Conservation (phyloP, 108 stramenopile species). For the Stephanodiscus triporus region DNA sequence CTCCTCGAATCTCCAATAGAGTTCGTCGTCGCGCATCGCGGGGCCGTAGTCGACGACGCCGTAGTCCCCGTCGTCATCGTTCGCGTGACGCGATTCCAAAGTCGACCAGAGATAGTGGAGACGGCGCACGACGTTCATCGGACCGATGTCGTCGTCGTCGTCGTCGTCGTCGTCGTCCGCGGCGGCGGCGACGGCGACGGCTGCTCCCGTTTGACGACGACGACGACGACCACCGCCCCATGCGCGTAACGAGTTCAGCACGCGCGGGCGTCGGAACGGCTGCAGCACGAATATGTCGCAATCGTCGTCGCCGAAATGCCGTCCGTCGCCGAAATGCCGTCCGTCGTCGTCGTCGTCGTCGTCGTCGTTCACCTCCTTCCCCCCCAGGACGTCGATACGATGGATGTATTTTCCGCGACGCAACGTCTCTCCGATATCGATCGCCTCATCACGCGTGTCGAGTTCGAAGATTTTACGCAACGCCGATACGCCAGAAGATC, state of each 20-base stretch:
- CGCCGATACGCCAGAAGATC: conserved; percentile 34
- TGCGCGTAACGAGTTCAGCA: conserved; percentile 61
- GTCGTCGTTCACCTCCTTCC: no score
- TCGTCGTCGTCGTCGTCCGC: conserved; percentile 11
- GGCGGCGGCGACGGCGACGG: background rate
- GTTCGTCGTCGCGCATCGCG: conserved; percentile 19
- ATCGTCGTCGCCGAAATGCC: conserved; percentile 42
- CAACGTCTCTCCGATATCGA: no score
- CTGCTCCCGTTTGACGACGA: no score
- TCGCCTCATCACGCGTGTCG: conserved; percentile 19
- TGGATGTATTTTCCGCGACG: no score
- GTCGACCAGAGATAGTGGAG: conserved; percentile 33
- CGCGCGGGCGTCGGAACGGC: conserved; percentile 39
- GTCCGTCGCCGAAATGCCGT: conserved; percentile 42
- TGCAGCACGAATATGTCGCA: conserved; percentile 55
- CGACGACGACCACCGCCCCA: conserved; percentile 35
- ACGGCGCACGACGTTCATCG: conserved; percentile 34
- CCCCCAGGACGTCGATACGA: no score
- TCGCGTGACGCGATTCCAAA: conserved; percentile 33
- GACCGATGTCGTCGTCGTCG: background rate
- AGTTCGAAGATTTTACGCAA: conserved; percentile 27
- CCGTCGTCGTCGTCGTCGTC: conserved; percentile 35
- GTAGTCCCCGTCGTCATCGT: conserved; percentile 27
- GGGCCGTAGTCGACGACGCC: conserved; percentile 37
- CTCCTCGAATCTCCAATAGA: conserved; percentile 60